Evolutionary conservation across 305 asterid genomes (phyloP).

Genomic region (Solanum hybrid): DNA sequence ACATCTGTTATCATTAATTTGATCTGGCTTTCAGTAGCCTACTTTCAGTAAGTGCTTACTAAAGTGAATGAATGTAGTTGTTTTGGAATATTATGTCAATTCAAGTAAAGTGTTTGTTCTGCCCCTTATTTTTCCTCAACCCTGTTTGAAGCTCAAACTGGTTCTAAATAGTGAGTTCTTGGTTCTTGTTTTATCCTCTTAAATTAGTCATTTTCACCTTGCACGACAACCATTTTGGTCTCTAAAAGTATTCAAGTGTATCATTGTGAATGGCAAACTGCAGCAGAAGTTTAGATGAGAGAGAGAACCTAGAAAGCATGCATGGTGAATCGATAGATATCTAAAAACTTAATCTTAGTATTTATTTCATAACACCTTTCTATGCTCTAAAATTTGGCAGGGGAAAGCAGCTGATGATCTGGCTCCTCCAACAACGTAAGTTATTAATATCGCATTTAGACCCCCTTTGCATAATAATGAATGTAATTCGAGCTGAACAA

Average conservation of each 20-base stretch:
- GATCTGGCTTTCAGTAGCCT: background rate
- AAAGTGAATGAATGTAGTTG: background rate
- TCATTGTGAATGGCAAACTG: background rate
- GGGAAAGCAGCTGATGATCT: background rate
- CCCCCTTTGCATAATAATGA: background rate
- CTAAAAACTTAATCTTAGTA: background rate
- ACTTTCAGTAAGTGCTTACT: background rate
- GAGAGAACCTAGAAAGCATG: background rate
- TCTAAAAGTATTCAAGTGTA: background rate
- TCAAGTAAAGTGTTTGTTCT: background rate
- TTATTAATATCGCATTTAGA: background rate
- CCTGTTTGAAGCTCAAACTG: background rate
- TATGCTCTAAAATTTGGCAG: constrained; percentile 1
- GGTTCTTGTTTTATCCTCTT: background rate
- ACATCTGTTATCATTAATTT: background rate
- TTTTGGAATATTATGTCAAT: background rate
- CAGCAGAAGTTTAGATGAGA: background rate
- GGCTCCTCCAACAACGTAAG: constrained; percentile 4
- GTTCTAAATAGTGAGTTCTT: background rate
- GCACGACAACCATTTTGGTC: background rate
- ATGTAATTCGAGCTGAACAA: background rate
- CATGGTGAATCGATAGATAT: background rate
- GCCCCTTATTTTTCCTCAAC: background rate
- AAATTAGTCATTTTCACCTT: background rate
- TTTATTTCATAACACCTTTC: background rate